Conservation (phyloP, 345 rosid genomes). For the Mangifera indica region DNA sequence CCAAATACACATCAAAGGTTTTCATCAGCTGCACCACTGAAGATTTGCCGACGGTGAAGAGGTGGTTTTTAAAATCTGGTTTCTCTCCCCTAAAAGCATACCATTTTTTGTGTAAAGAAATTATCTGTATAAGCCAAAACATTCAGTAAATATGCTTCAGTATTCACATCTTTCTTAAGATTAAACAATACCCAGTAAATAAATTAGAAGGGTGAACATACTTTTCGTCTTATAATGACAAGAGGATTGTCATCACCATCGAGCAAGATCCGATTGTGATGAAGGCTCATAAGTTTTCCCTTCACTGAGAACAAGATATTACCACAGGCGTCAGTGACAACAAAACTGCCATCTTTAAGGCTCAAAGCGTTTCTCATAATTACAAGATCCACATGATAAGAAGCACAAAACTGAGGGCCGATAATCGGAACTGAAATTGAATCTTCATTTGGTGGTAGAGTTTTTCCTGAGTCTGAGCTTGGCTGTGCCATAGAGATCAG, state of each 20-base stretch:
- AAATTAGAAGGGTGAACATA: no score
- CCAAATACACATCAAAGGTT: slow-evolving; percentile 42
- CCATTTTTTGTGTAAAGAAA: slow-evolving; percentile 45
- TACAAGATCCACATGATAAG: slow-evolving; percentile 29
- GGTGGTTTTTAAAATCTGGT: slow-evolving; percentile 33
- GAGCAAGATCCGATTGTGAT: slow-evolving; percentile 16
- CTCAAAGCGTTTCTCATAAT: slow-evolving; percentile 28
- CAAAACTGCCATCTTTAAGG: slow-evolving; percentile 16
- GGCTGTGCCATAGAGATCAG: slow-evolving; percentile 1
- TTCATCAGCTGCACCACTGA: slow-evolving; percentile 44
- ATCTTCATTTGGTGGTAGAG: neutral
- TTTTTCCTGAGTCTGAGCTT: neutral
- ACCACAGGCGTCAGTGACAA: slow-evolving; percentile 24
- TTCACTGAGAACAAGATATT: slow-evolving; percentile 29
- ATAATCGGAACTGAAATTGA: slow-evolving; percentile 11
- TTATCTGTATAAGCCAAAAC: slow-evolving; percentile 11
- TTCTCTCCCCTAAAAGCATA: slow-evolving; percentile 47
- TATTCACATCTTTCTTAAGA: no score
- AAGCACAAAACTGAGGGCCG: slow-evolving; percentile 21
- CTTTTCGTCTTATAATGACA: slow-evolving; percentile 15
- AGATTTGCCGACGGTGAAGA: slow-evolving; percentile 38
- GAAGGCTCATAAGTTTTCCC: slow-evolving; percentile 19
- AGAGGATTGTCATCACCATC: slow-evolving; percentile 22
- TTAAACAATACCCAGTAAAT: no score
- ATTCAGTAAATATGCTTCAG: no score